These are phyloP conservation scores for Canavalia ensiformis DNA, from an alignment of 306 rosid species.

Conservation along the genomic window DNA sequence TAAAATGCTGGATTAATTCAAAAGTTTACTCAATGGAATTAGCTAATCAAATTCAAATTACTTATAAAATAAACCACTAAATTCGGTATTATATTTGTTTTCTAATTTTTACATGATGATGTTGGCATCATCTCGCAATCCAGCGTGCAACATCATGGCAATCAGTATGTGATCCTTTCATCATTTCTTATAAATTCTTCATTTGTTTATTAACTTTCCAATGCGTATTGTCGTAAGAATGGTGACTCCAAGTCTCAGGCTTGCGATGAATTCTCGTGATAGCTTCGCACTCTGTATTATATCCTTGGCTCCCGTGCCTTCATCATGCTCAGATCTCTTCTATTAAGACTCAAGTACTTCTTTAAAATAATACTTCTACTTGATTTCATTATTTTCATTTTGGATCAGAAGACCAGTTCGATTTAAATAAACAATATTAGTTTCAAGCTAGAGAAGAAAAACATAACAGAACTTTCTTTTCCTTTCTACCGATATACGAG, in stretches of 20 bases:
- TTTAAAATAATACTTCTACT: constrained; percentile 40
- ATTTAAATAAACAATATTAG: constrained; percentile 37
- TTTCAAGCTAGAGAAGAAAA: constrained; percentile 29
- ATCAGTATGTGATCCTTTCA: background rate
- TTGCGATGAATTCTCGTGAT: too few species aligned
- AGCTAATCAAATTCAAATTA: too few species aligned
- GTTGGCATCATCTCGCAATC: background rate
- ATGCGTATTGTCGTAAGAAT: background rate
- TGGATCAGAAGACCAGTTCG: constrained; percentile 36
- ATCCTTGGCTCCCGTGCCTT: constrained; percentile 49
- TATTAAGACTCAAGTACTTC: constrained; percentile 47
- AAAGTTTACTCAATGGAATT: too few species aligned
- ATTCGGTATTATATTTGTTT: background rate
- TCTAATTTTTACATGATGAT: background rate
- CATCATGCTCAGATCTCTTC: constrained; percentile 48
- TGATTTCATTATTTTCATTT: constrained; percentile 38
- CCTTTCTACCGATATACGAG: constrained; percentile 6
- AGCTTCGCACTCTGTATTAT: background rate
- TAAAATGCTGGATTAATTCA: too few species aligned
- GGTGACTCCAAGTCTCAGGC: background rate
- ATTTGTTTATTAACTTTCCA: background rate
- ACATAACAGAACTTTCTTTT: background rate
- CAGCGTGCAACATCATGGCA: background rate
- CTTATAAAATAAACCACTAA: background rate
- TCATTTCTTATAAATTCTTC: background rate